Base-by-base conservation (phyloP, 495 filamentous ascomycete species). In the Neurospora pannonica region DNA sequence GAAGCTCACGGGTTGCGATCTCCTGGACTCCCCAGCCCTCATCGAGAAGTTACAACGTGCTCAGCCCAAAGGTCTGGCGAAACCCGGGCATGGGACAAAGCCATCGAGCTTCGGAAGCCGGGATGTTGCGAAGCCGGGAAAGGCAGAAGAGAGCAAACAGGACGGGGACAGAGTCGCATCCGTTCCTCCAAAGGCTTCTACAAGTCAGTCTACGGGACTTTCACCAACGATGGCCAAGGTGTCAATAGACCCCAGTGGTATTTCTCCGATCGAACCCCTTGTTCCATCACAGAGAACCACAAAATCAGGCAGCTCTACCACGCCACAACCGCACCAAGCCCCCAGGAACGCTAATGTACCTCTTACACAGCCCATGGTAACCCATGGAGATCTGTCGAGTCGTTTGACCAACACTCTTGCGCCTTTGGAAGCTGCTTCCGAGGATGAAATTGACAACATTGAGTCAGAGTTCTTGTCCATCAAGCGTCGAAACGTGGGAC, bases 1-100 rank as follows among this genome's bases (percentile, higher is more conserved):
- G 0, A 90, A 93, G 72, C 88, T 93, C 48, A 90, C 94, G 38
- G 93, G 92, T 34, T 93, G 92, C 54, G 88, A 89, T 71, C 85
- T 90, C 11, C 84, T 91, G 39, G 86, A 84, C 5, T 89, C 90
- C 38, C 80, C 83, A 24, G 87, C 91, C 42, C 80, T 95, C 17
- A 83, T 90, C 17, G 87, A 87, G 40, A 48, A 76, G 5, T 71
- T 82, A 5, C 73, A 70, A 21, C 78, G 76, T 19, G 62, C 78
- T 10, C 71, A 71, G 39, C 54, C 42, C 28, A 67, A 74, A 72
- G n/a, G 39, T 34, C 8, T 69, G 36, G 17, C 62, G 1, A 70
- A 70, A 38, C 13, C 36, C 6, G 70, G 24, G 24, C 54, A 62
- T 17, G 24, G 5, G 72, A 24, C 19, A 43, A 69, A 54, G 39